Conservation (phyloP, 1,139 yeast species). For the Protomyces inundatus region DNA sequence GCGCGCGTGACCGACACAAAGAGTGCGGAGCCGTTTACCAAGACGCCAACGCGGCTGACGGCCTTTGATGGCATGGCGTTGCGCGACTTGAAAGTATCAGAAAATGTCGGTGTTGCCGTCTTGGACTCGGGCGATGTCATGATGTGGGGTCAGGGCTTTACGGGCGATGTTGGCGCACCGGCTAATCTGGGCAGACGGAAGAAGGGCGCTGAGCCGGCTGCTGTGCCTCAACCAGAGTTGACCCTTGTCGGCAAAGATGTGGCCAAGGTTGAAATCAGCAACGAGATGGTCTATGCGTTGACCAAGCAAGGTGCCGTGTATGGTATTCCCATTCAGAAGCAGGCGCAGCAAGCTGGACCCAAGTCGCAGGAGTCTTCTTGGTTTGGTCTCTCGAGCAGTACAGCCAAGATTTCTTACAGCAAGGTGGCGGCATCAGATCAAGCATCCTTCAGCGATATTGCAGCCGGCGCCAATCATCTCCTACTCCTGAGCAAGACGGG, state of each 20-base stretch:
- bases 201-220: slow-evolving; percentile 31
- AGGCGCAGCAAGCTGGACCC: slow-evolving; percentile 32
- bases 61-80: slow-evolving; percentile 60
- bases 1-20: slow-evolving; percentile 30
- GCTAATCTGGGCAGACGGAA: slow-evolving; percentile 32
- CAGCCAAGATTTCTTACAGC: slow-evolving; percentile 4
- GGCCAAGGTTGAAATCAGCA: slow-evolving; percentile 39
- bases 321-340: slow-evolving; percentile 46
- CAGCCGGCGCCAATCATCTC: slow-evolving; percentile 63
- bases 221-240: slow-evolving; percentile 35
- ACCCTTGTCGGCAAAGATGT: slow-evolving; percentile 50
- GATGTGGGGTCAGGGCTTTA: slow-evolving; percentile 54
- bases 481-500: slow-evolving; percentile 51
- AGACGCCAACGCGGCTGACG: slow-evolving; percentile 54
- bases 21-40: slow-evolving; percentile 25
- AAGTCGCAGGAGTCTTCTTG: slow-evolving; percentile 12
- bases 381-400: slow-evolving; percentile 19
- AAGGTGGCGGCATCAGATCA: slow-evolving; percentile 35
- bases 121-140: slow-evolving; percentile 67
- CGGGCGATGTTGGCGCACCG: slow-evolving; percentile 27
- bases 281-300: slow-evolving; percentile 50
- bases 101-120: slow-evolving; percentile 56
- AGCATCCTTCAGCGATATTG: slow-evolving; percentile 50
- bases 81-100: slow-evolving; percentile 54
- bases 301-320: slow-evolving; percentile 50